Evolutionary conservation across 2,329 filamentous ascomycete species (phyloP).

Genomic region (Aspergillus pseudonomiae): DNA sequence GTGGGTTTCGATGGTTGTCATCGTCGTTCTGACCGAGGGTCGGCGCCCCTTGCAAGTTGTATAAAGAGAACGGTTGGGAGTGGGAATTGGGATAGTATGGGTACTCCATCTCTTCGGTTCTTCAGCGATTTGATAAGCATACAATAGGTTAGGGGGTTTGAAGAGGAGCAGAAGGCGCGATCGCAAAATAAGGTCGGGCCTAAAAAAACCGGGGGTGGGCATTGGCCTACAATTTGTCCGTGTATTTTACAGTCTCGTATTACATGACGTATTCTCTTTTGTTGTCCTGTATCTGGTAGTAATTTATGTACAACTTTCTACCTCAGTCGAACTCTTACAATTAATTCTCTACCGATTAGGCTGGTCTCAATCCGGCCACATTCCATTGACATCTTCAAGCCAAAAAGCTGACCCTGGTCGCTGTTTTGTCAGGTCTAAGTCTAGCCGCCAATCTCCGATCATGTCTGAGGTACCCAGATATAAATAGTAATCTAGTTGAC

Average conservation of each 20-base stretch:
- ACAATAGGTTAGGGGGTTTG: no score
- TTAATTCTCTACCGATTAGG: no score
- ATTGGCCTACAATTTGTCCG: background rate
- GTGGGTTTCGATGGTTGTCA: constrained; percentile 36
- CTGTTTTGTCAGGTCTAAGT: background rate
- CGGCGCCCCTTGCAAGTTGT: constrained; percentile 53
- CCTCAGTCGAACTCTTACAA: no score
- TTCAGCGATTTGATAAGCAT: background rate
- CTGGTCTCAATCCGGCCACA: no score
- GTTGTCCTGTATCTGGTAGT: no score
- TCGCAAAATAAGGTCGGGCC: background rate
- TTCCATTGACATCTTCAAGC: no score
- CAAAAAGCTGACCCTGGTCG: no score
- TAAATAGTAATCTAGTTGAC: background rate
- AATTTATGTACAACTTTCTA: no score
- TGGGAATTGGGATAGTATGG: constrained; percentile 51
- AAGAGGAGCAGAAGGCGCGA: background rate
- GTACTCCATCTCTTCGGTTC: constrained; percentile 56
- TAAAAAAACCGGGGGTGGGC: constrained; percentile 4
- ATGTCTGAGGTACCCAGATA: background rate
- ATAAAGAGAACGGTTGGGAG: constrained; percentile 54
- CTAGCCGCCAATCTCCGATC: background rate
- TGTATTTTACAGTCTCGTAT: background rate
- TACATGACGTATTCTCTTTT: background rate
- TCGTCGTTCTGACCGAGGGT: constrained; percentile 26